Conservation (phyloP, 768 basidiomycete species). For the Rhodocollybia butyracea region DNA sequence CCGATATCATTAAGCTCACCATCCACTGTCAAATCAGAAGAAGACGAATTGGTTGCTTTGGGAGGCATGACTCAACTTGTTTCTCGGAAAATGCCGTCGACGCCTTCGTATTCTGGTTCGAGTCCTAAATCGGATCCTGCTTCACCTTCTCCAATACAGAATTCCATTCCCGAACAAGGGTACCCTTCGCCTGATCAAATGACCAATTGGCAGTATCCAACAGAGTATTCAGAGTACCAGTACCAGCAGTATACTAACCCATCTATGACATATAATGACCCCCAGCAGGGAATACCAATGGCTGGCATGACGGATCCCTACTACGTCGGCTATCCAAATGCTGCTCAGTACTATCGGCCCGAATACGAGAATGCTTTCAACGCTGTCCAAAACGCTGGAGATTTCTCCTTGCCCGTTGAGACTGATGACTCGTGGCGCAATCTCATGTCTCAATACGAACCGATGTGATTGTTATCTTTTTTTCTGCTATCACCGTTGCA, state of each 20-base stretch:
- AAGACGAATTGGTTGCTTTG: constrained; percentile 57
- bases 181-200: constrained; percentile 15
- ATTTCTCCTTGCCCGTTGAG: constrained; percentile 24
- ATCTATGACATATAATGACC: constrained; percentile 10
- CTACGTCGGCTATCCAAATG: constrained; percentile 26
- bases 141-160: constrained; percentile 35
- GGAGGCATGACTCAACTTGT: constrained; percentile 66
- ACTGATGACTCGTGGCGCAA: constrained; percentile 41
- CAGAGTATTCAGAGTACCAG: constrained; percentile 10
- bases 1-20: constrained; percentile 18
- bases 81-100: constrained; percentile 46
- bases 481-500: too few species aligned
- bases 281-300: constrained; percentile 20
- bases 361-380: constrained; percentile 21
- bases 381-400: constrained; percentile 4
- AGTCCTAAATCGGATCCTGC: constrained; percentile 44
- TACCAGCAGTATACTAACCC: constrained; percentile 12
- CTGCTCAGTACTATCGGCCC: constrained; percentile 20
- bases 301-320: constrained; percentile 27
- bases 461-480: constrained; percentile 6
- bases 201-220: constrained; percentile 6
- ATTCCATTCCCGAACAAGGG: constrained; percentile 13
- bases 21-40: constrained; percentile 55
- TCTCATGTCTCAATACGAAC: constrained; percentile 3
- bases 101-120: constrained; percentile 38